These are phyloP conservation scores for Tetracladium marchalianum DNA, from an alignment of 495 filamentous ascomycete genomes.

Conservation along the genomic window DNA sequence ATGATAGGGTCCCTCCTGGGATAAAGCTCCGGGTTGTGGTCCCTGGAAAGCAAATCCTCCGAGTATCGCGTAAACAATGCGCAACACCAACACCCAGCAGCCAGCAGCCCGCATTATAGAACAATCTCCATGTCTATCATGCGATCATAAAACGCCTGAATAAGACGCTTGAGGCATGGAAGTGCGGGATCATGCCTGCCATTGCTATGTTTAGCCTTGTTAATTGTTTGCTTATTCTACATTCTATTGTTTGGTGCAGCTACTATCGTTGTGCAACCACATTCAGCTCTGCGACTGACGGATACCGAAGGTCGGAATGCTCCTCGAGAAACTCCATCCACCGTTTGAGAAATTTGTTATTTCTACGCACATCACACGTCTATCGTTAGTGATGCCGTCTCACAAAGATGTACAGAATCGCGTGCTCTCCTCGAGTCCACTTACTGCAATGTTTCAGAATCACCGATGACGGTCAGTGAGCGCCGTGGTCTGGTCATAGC, in stretches of 20 bases:
- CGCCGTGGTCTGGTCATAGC: slow-evolving; percentile 92
- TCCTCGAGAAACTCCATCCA: slow-evolving; percentile 91
- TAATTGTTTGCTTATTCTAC: background rate
- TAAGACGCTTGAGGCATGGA: too few species aligned
- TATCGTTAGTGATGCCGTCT: slow-evolving; percentile 12
- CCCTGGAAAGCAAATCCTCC: too few species aligned
- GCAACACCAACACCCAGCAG: too few species aligned
- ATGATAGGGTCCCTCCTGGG: too few species aligned
- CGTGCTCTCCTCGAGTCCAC: slow-evolving; percentile 2
- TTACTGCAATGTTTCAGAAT: slow-evolving; percentile 62
- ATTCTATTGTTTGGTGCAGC: background rate
- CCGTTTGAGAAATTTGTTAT: slow-evolving; percentile 69
- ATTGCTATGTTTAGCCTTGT: too few species aligned
- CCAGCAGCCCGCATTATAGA: too few species aligned
- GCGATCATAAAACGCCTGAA: too few species aligned
- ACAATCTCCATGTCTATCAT: too few species aligned
- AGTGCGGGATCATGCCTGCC: too few species aligned
- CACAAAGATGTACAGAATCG: background rate
- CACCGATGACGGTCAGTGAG: slow-evolving; percentile 83
- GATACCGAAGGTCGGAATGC: slow-evolving; percentile 75
- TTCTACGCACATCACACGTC: slow-evolving; percentile 35
- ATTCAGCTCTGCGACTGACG: slow-evolving; percentile 51
- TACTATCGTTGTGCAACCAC: too few species aligned
- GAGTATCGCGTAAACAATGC: too few species aligned
- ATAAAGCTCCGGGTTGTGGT: too few species aligned